Evolutionary conservation across 371 early-diverging fungal species (phyloP), one percentile per base, ranked within the genome.

Genomic region (Mucor lusitanicus): DNA sequence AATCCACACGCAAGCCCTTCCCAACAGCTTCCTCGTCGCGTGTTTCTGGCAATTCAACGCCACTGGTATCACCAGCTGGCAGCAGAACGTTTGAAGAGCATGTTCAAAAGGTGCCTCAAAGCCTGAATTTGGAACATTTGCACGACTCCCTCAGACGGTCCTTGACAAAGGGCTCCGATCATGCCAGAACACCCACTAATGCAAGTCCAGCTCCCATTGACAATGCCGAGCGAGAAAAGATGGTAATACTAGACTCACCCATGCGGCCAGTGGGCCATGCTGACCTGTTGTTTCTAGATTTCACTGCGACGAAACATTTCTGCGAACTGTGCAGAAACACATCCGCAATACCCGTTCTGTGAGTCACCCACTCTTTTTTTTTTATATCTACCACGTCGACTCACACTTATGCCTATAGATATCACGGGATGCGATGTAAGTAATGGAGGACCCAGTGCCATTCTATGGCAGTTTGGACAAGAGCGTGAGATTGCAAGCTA

Each of bases 381-480:
- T 7, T 33, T 30, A 30, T 30, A 6, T 30, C n/a, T n/a, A 6
- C 30, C 33, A 33, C 33, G 7, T 33, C 7, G 6, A 2, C 33
- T 33, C 7, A 33, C 33, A 6, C 12, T 27, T 32, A 6, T 23
- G 9, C 11, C 7, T 21, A 19, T 72, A 84, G 84, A 81, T 69
- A 78, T 88, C 40, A 87, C 87, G 3, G 88, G 88, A 13, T 84
- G 85, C 65, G 83, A 87, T 42, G 75, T 76, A 8, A 59, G 37
- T 15, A 73, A 76, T 48, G 76, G 70, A 11, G 78, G 80, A 0
- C 85, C 87, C 0, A 84, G 86, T 62, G 87, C 80, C 13, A 77
- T 80, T 4, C 69, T 88, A 19, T 88, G 88, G 88, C 88, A 86
- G 54, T 88, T 79, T 75, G 88, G 88, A 0, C 88, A 88, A 64